Base-by-base conservation (phyloP, 2,329 filamentous ascomycete species). In the Calcarisporium arbuscula region DNA sequence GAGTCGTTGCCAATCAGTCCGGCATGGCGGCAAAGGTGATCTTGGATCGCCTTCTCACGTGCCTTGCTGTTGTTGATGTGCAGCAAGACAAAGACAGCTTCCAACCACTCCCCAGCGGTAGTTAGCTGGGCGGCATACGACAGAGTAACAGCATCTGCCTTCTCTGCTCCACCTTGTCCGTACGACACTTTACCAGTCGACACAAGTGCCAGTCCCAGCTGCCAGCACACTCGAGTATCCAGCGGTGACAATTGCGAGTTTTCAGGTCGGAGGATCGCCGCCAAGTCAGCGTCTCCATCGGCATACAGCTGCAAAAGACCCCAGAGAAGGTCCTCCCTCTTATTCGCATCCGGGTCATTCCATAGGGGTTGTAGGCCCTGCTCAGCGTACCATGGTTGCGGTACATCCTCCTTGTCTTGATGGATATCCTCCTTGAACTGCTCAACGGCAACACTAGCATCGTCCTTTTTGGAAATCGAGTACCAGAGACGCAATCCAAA, bases 401-500 rank as follows among this genome's bases (percentile, higher is more conserved):
- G 89, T 36, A 71, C 68, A 5, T 82, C 74, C 53, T 95, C 88
- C 30, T 71, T 70, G 28, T 81, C 80, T 40, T 82, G 74, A 19
- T 70, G 64, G 29, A 96, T 67, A 48, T 95, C 88, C 35, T 80
- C 67, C 41, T 78, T 68, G 58, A 88, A 98, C 19, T 74, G 72
- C 28, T 69, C 61, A 5, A 98, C 80, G 4, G 89, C 89, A 29
- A 70, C 66, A 8, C 81, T 76, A 28, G 95, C 70, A 22, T 78
- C 72, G 28, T 88, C 82, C 25, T 79, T 70, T 21, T 74, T 67
- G 3, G 75, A 70, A 26, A 80, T 84, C 28, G 80, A 81, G 56
- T 95, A 98, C 85, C 88, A 96, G 2, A 98, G 68, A 28, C 89
- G 80, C 32, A 98, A 70, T 9, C 86, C 90, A 57, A 98, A 95